phyloP scores from a whole-genome alignment of 1,284 basidiomycete genomes.

The Tetrapyrgos nigripes region DNA sequence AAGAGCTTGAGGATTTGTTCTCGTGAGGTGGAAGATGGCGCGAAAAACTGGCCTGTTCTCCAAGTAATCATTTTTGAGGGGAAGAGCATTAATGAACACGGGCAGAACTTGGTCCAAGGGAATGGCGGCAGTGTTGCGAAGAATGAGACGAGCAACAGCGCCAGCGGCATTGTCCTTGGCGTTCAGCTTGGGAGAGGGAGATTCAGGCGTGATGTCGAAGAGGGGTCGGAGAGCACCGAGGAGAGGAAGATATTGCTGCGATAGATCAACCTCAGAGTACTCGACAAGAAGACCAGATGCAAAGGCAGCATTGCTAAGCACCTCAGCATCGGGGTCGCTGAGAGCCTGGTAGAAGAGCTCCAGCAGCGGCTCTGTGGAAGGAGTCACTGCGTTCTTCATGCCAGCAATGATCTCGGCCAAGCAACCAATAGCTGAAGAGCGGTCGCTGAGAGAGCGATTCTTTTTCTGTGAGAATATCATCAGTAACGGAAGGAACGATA shows the following conservation, averaged over 20 bases:
- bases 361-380: conserved; percentile 85
- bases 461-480: conserved; percentile 62
- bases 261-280: conserved; percentile 86
- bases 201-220: conserved; percentile 73
- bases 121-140: conserved; percentile 82
- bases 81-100: conserved; percentile 83
- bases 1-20: conserved; percentile 74
- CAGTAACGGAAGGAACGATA: neutral
- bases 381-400: conserved; percentile 88
- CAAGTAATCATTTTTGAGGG: conserved; percentile 87
- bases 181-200: conserved; percentile 73
- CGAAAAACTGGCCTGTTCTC: conserved; percentile 93
- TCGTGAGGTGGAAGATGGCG: conserved; percentile 90
- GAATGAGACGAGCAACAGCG: conserved; percentile 88
- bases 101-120: conserved; percentile 94
- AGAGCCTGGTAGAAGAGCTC: conserved; percentile 88
- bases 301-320: conserved; percentile 96
- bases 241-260: conserved; percentile 82
- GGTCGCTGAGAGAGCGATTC: conserved; percentile 88
- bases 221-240: conserved; percentile 85
- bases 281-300: conserved; percentile 93
- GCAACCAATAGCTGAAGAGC: conserved; percentile 92
- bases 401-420: conserved; percentile 96
- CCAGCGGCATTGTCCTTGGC: conserved; percentile 97
- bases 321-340: conserved; percentile 87